Evolutionary conservation across 1,284 basidiomycete genomes (phyloP).

Genomic region (Sporisorium exsertum): DNA sequence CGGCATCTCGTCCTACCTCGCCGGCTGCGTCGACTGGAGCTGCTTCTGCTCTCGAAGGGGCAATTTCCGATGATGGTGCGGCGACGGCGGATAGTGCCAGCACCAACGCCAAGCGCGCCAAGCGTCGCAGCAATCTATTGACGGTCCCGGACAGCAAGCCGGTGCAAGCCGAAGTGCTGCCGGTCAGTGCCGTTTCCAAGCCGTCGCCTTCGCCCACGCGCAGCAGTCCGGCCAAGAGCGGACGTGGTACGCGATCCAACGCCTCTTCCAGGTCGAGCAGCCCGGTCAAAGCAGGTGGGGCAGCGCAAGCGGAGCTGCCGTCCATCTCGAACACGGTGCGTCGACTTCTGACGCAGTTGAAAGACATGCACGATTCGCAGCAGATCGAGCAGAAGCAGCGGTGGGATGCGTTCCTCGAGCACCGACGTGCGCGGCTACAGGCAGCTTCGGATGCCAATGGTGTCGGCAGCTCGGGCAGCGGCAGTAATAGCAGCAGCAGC

Average conservation of each 20-base stretch:
- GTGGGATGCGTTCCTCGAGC: conserved; percentile 89
- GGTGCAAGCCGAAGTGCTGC: conserved; percentile 54
- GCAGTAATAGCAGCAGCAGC: conserved; percentile 2
- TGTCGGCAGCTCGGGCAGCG: conserved; percentile 3
- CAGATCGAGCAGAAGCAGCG: conserved; percentile 80
- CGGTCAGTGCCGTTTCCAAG: conserved; percentile 52
- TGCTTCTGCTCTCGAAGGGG: conserved; percentile 19
- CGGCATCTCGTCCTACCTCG: conserved; percentile 15
- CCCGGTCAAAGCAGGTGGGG: conserved; percentile 27
- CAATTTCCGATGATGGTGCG: conserved; percentile 19
- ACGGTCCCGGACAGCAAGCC: conserved; percentile 67
- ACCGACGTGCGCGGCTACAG: conserved; percentile 71
- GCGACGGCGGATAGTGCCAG: conserved; percentile 23
- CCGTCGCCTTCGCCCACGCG: conserved; percentile 28
- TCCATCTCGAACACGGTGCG: conserved; percentile 79
- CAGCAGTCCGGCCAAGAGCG: conserved; percentile 16
- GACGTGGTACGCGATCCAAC: conserved; percentile 22
- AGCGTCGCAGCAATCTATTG: conserved; percentile 40
- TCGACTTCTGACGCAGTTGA: conserved; percentile 81
- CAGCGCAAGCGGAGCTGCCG: conserved; percentile 20
- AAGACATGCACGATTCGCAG: conserved; percentile 84
- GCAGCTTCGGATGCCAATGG: conserved; percentile 19
- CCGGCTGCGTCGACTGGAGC: conserved; percentile 21
- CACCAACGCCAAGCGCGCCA: conserved; percentile 22
- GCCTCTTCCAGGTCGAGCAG: conserved; percentile 50